These are phyloP conservation scores for Xylariaceae sp. DNA, from an alignment of 2,329 filamentous ascomycete genomes.

Conservation along the genomic window DNA sequence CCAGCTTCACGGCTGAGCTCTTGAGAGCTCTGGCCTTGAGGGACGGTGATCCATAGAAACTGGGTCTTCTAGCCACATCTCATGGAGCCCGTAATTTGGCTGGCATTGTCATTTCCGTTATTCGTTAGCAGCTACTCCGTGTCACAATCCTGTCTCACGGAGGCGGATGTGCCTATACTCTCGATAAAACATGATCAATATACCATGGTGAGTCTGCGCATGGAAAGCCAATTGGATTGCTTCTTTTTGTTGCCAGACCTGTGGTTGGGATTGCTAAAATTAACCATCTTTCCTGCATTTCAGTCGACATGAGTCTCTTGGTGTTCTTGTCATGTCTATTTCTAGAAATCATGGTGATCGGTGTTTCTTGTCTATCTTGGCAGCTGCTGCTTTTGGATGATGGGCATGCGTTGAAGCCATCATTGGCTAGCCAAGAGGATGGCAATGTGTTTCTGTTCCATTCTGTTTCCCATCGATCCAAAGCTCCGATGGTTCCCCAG, in stretches of 20 bases:
- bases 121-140: no score
- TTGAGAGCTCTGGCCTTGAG: no score
- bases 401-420: no score
- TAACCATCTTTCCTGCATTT: not conserved
- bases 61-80: no score
- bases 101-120: no score
- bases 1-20: no score
- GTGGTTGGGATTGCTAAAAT: slow-evolving; percentile 1
- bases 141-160: no score
- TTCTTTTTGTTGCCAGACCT: not conserved
- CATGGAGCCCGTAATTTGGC: no score
- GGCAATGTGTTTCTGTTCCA: slow-evolving; percentile 3
- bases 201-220: not conserved
- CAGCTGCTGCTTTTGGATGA: slow-evolving; percentile 9
- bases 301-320: slow-evolving; percentile 4
- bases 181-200: not conserved
- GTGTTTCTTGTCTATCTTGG: slow-evolving; percentile 8
- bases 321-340: slow-evolving; percentile 18
- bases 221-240: not conserved
- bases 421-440: slow-evolving; percentile 1
- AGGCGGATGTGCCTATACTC: no score
- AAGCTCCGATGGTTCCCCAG: not conserved
- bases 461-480: slow-evolving; percentile 12
- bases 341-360: slow-evolving; percentile 15
- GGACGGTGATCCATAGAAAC: no score